Evolutionary conservation across 441 rosid genomes (phyloP), one percentile per base, ranked within the genome.

Genomic region (Brassica balearica): DNA sequence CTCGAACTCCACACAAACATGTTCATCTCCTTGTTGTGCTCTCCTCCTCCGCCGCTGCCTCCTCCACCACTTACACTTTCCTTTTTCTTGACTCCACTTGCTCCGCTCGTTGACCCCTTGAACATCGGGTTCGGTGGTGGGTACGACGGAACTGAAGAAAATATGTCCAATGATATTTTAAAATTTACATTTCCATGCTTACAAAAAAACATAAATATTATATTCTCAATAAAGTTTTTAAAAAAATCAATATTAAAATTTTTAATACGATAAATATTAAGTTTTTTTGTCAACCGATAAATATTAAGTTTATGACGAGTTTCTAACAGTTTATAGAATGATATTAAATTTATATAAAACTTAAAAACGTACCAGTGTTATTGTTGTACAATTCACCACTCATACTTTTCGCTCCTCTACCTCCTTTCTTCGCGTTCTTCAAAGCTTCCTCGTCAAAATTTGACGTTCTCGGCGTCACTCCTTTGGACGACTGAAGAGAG

Each of bases 1-100:
- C 92, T 92, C 1, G 98, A 90, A 82, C 97, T 92, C 98, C 98
- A 92, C 15, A 92, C 98, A 5, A 88, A 94, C 97, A 92, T 89
- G 81, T 92, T 94, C 61, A 88, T 89, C 82, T 94, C 97, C 77
- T 92, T 90, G 46, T 80, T 80, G 4, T 43, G 67, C 29, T 74
- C 70, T 46, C 80, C 79, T 17, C 60, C 61, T 55, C 60, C 60
- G 15, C 78, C 70, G 3, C 82, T 3, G 7, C 60, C 60, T 6
- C 60, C 60, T 2, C 56, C 56, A 48, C 60, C 60, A 55, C 60
- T 5, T n/a, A n/a, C 71, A 22, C 72, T 81, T 58, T 79, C 81
- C 59, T 90, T 91, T 82, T 93, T 93, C 87, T 73, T 86, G 71
- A 73, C 85, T n/a, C 80, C 68, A 14, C 83, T 46, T 10, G 80